Percentiles rank a stretch among this genome's conserved stretches.
phyloP scores from a whole-genome alignment of 2,329 filamentous ascomycete genomes.

The Claviceps sp. region DNA sequence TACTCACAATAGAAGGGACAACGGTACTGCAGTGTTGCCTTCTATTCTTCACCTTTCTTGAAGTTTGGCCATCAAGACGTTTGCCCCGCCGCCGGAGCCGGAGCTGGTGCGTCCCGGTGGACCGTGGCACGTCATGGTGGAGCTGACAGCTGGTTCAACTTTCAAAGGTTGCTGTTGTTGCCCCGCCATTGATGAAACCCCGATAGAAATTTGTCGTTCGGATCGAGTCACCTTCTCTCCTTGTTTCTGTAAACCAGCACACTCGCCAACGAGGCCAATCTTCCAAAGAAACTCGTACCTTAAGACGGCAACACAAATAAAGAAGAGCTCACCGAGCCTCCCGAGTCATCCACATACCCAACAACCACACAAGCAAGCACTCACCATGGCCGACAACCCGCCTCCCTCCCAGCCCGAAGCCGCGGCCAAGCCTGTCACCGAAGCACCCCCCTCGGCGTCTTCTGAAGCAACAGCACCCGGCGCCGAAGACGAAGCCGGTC shows the following conservation, averaged over 20 bases:
- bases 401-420: neutral
- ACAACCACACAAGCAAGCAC: neutral
- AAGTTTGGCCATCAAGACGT: too few species aligned
- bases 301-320: too few species aligned
- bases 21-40: too few species aligned
- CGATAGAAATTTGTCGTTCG: neutral
- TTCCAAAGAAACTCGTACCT: too few species aligned
- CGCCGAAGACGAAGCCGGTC: neutral
- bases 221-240: neutral
- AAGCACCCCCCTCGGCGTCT: neutral
- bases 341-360: too few species aligned
- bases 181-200: neutral
- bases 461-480: neutral
- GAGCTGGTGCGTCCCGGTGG: neutral
- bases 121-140: too few species aligned
- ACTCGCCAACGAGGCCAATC: too few species aligned
- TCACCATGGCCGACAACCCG: constrained; percentile 5
- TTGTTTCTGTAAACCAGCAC: too few species aligned
- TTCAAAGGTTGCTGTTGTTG: neutral
- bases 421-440: neutral
- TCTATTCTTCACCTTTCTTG: too few species aligned
- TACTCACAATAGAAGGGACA: too few species aligned
- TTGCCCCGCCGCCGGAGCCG: neutral
- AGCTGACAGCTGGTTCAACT: neutral
- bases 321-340: too few species aligned